These are phyloP conservation scores for Pseudogymnoascus sp. DNA, from an alignment of 2,329 filamentous ascomycete species.

Conservation along the genomic window DNA sequence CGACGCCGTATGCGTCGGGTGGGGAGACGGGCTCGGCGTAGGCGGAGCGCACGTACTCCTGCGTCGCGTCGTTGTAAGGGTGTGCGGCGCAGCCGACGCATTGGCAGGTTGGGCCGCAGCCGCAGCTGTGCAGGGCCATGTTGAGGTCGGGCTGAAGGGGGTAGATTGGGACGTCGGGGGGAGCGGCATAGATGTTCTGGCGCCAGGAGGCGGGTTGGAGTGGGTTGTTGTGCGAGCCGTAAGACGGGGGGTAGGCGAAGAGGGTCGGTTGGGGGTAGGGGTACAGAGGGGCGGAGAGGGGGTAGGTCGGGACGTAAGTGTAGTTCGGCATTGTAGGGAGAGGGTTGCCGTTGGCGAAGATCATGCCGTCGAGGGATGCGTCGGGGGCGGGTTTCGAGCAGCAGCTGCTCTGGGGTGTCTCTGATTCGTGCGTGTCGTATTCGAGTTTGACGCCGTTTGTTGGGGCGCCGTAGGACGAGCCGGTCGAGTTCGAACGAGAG, in stretches of 20 bases:
- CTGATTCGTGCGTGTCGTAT: slow-evolving; percentile 11
- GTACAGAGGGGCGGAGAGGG: background rate
- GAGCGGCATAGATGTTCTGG: slow-evolving; percentile 34
- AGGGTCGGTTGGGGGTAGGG: slow-evolving; percentile 36
- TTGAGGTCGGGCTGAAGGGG: slow-evolving; percentile 23
- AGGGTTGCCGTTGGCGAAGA: slow-evolving; percentile 14
- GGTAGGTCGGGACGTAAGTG: background rate
- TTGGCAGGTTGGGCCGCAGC: slow-evolving; percentile 57
- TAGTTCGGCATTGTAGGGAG: slow-evolving; percentile 18
- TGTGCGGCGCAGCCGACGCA: slow-evolving; percentile 62
- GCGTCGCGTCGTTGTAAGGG: slow-evolving; percentile 58
- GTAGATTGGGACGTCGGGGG: slow-evolving; percentile 17
- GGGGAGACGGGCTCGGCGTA: slow-evolving; percentile 22
- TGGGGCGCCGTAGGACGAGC: slow-evolving; percentile 4
- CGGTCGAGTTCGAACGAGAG: background rate
- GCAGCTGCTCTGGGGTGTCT: slow-evolving; percentile 25
- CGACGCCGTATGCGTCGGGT: slow-evolving; percentile 16
- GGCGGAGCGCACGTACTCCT: slow-evolving; percentile 44
- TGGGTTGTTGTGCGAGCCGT: slow-evolving; percentile 47
- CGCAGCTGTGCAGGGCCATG: slow-evolving; percentile 41
- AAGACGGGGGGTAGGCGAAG: slow-evolving; percentile 46
- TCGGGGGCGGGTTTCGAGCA: slow-evolving; percentile 26
- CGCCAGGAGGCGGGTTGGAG: slow-evolving; percentile 47
- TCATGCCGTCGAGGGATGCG: slow-evolving; percentile 18
- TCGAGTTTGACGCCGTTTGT: background rate